Percentiles rank a stretch among this genome's conserved stretches.
These are phyloP conservation scores for Paecilomyces variotii DNA, from an alignment of 2,329 filamentous ascomycete species.

Conservation along the genomic window DNA sequence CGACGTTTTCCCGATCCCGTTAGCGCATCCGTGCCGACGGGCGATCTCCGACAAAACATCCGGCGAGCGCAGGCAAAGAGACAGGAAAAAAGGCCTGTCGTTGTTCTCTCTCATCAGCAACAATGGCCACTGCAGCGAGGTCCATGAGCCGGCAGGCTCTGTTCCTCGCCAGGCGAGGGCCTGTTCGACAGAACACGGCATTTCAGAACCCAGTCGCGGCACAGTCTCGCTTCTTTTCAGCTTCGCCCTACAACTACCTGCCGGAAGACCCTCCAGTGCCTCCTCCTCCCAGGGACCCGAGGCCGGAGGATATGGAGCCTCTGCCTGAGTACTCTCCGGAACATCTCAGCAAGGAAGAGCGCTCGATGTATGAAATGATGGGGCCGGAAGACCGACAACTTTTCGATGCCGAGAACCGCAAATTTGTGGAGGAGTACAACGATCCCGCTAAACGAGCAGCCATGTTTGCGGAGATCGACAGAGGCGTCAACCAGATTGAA, in stretches of 20 bases:
- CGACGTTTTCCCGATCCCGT: not conserved
- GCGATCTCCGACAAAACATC: slow-evolving; percentile 1
- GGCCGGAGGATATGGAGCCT: slow-evolving; percentile 19
- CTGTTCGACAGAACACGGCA: slow-evolving; percentile 7
- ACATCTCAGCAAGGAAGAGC: slow-evolving; percentile 22
- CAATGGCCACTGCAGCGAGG: slow-evolving; percentile 34
- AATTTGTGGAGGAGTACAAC: slow-evolving; percentile 31
- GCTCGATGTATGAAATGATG: slow-evolving; percentile 32
- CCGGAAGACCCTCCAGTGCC: slow-evolving; percentile 25
- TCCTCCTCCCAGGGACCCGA: slow-evolving; percentile 19
- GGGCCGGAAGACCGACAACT: slow-evolving; percentile 27
- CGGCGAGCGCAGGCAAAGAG: not conserved
- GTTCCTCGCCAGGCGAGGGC: slow-evolving; percentile 23
- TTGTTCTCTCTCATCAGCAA: slow-evolving; percentile 7
- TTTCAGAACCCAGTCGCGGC: slow-evolving; percentile 8
- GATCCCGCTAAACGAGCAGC: slow-evolving; percentile 20
- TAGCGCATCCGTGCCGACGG: not conserved
- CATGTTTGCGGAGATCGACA: slow-evolving; percentile 24
- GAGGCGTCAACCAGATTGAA: slow-evolving; percentile 23
- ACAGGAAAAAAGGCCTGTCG: slow-evolving; percentile 1
- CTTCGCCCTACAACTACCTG: slow-evolving; percentile 23
- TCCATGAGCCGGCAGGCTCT: slow-evolving; percentile 30
- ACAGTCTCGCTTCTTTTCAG: slow-evolving; percentile 25
- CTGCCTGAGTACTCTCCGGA: slow-evolving; percentile 31
- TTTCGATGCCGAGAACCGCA: slow-evolving; percentile 29